Conservation (phyloP, 208 protist genomes). For the Borovskyia barvae region DNA sequence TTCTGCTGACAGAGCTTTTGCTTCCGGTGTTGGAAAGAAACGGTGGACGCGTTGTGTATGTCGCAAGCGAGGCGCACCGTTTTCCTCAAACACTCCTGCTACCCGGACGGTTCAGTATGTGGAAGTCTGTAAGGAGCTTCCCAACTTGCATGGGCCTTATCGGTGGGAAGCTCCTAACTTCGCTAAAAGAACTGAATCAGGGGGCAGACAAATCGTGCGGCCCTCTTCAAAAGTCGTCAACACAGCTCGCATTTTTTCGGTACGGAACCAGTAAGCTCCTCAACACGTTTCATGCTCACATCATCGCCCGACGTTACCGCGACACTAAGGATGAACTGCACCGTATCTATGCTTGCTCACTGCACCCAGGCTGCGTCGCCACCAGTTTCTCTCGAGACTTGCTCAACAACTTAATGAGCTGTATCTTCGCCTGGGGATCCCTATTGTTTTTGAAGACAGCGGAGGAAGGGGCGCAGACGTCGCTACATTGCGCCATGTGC, state of each 20-base stretch:
- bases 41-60: constrained; percentile 81
- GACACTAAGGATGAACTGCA: not conserved
- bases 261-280: constrained; percentile 88
- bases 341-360: constrained; percentile 64
- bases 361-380: constrained; percentile 80
- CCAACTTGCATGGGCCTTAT: constrained; percentile 20
- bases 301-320: constrained; percentile 65
- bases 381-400: constrained; percentile 71
- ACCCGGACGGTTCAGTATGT: constrained; percentile 4
- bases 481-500: constrained; percentile 86
- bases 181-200: constrained; percentile 65
- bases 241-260: constrained; percentile 50
- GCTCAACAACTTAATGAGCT: constrained; percentile 21
- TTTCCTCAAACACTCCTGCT: constrained; percentile 58
- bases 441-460: constrained; percentile 17
- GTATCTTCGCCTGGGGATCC: constrained; percentile 14
- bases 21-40: constrained; percentile 63
- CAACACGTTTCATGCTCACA: constrained; percentile 80
- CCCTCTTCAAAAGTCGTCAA: constrained; percentile 21
- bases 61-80: constrained; percentile 75
- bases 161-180: constrained; percentile 44
- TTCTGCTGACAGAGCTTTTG: constrained; percentile 85
- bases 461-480: constrained; percentile 84
- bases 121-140: constrained; percentile 7
- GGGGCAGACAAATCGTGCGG: constrained; percentile 34